phyloP scores from a whole-genome alignment of 169 alveolate species.

The Plasmodium gallinaceum region DNA sequence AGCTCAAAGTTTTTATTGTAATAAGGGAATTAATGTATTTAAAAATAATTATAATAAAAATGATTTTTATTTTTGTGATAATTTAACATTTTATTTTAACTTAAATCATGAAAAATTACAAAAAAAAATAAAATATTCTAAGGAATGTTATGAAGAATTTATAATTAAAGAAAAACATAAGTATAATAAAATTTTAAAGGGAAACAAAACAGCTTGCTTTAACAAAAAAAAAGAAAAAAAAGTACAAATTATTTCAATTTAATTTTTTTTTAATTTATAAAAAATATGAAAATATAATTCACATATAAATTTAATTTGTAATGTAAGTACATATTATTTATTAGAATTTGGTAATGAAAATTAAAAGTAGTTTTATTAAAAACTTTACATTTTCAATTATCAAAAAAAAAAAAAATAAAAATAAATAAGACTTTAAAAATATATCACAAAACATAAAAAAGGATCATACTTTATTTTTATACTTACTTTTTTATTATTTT shows the following conservation, averaged over 20 bases:
- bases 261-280: not conserved
- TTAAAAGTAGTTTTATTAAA: too few relatives aligned
- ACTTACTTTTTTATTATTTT: too few relatives aligned
- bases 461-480: too few relatives aligned
- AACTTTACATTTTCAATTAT: too few relatives aligned
- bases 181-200: slow-evolving; percentile 24
- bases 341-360: too few relatives aligned
- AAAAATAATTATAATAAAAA: slow-evolving; percentile 27
- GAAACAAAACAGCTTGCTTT: not conserved
- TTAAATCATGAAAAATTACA: slow-evolving; percentile 15
- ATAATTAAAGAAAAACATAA: slow-evolving; percentile 55
- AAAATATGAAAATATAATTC: too few relatives aligned
- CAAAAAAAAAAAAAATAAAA: too few relatives aligned
- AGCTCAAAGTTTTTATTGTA: slow-evolving; percentile 13
- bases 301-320: too few relatives aligned
- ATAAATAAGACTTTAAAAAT: too few relatives aligned
- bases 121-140: slow-evolving; percentile 31
- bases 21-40: slow-evolving; percentile 30
- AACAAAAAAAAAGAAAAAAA: not conserved
- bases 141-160: slow-evolving; percentile 41
- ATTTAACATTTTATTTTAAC: slow-evolving; percentile 31
- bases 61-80: slow-evolving; percentile 29
- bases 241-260: slow-evolving; percentile 34
- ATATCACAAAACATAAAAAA: too few relatives aligned
- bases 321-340: too few relatives aligned